Evolutionary conservation across 495 filamentous ascomycete genomes (phyloP).

Genomic region (Aspergillus steynii): DNA sequence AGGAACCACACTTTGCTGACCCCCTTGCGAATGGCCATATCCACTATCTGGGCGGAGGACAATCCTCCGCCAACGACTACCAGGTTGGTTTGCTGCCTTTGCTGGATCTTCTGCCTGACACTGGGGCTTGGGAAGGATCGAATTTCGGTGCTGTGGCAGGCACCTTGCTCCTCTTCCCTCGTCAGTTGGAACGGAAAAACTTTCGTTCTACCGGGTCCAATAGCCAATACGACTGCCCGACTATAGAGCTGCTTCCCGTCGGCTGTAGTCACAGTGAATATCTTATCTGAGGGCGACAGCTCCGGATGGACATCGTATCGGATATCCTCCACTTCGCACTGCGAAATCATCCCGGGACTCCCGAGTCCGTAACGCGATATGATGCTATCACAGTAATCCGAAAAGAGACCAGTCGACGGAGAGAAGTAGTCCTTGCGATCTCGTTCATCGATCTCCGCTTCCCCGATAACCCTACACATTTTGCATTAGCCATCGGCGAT

Average conservation of each 20-base stretch:
- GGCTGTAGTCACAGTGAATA: constrained; percentile 55
- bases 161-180: constrained; percentile 41
- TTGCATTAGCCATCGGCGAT: neutral
- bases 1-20: constrained; percentile 58
- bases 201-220: constrained; percentile 56
- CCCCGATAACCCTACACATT: constrained; percentile 25
- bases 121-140: constrained; percentile 46
- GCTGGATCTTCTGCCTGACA: constrained; percentile 47
- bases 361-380: constrained; percentile 53
- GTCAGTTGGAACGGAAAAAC: constrained; percentile 46
- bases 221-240: constrained; percentile 55
- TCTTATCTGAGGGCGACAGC: constrained; percentile 28
- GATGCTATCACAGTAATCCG: constrained; percentile 56
- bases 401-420: constrained; percentile 56
- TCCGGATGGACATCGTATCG: constrained; percentile 41
- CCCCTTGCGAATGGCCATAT: constrained; percentile 53
- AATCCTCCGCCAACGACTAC: constrained; percentile 63
- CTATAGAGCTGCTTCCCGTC: constrained; percentile 47
- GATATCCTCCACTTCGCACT: constrained; percentile 53
- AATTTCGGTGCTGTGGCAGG: constrained; percentile 58
- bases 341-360: constrained; percentile 41
- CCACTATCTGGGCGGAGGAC: constrained; percentile 60
- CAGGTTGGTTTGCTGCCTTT: constrained; percentile 48
- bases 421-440: constrained; percentile 67
- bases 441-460: constrained; percentile 58